Percentiles rank a stretch among this genome's conserved stretches.
Conservation (phyloP, 225 moss, liverwort and hornwort genomes). For the Pseudoscleropodium purum region DNA sequence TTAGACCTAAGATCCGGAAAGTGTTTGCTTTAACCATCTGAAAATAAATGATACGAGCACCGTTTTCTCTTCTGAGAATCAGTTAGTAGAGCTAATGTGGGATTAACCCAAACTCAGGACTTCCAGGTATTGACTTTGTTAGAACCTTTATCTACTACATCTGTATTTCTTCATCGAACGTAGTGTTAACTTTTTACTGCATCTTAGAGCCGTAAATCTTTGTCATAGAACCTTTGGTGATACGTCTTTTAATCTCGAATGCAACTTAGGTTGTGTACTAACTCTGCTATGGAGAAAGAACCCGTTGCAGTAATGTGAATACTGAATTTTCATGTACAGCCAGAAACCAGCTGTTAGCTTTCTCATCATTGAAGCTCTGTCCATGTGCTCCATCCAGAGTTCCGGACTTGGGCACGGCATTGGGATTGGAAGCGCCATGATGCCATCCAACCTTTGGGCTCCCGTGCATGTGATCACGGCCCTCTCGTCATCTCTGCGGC, state of each 20-base stretch:
- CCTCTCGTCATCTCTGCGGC: not conserved
- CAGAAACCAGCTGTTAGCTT: not conserved
- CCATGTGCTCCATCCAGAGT: not conserved
- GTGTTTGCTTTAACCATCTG: not conserved
- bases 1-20: not conserved
- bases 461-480: conserved; percentile 1
- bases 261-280: not conserved
- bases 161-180: not conserved
- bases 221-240: not conserved
- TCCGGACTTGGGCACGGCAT: not conserved
- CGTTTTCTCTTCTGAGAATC: not conserved
- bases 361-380: not conserved
- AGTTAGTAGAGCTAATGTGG: not conserved
- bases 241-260: not conserved
- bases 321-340: not conserved
- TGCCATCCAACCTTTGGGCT: conserved; percentile 22
- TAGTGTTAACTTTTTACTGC: not conserved
- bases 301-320: not conserved
- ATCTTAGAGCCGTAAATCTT: not conserved
- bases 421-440: conserved; percentile 20
- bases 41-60: not conserved
- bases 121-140: not conserved
- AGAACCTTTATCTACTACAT: not conserved
- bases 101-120: not conserved
- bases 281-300: not conserved